Evolutionary conservation across 2,329 filamentous ascomycete genomes (phyloP).

Genomic region (Westerdykella sp.): DNA sequence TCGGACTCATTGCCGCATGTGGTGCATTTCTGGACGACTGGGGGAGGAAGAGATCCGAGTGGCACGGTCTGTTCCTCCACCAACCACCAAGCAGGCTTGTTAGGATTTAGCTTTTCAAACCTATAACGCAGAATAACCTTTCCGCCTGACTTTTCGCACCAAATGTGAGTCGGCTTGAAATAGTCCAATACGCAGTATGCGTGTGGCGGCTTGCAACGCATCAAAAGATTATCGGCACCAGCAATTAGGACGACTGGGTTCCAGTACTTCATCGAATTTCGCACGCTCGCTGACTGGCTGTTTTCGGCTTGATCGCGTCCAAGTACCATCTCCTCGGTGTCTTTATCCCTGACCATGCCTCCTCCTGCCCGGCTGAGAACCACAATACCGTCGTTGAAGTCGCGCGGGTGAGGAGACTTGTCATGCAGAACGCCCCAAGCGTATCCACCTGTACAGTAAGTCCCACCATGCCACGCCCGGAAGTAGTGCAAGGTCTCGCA

Average conservation of each 20-base stretch:
- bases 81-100: slow-evolving; percentile 55
- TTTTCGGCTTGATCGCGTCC: slow-evolving; percentile 43
- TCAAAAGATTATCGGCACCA: slow-evolving; percentile 49
- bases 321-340: slow-evolving; percentile 43
- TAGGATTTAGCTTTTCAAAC: slow-evolving; percentile 57
- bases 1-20: slow-evolving; percentile 28
- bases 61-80: slow-evolving; percentile 28
- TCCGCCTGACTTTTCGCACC: slow-evolving; percentile 53
- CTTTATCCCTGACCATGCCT: slow-evolving; percentile 43
- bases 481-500: slow-evolving; percentile 61
- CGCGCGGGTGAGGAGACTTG: slow-evolving; percentile 47
- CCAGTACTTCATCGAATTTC: slow-evolving; percentile 42
- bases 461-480: slow-evolving; percentile 54
- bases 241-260: slow-evolving; percentile 48
- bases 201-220: slow-evolving; percentile 48
- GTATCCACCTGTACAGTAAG: slow-evolving; percentile 48
- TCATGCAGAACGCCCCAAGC: slow-evolving; percentile 56
- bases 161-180: slow-evolving; percentile 63
- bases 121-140: slow-evolving; percentile 53
- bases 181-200: slow-evolving; percentile 61
- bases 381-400: slow-evolving; percentile 55
- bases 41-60: slow-evolving; percentile 24
- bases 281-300: slow-evolving; percentile 36
- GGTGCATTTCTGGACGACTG: slow-evolving; percentile 34
- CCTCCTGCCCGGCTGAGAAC: slow-evolving; percentile 60